A percentile compares a stretch with the other conserved stretches of the same genome.
phyloP scores from a whole-genome alignment of 768 basidiomycete genomes.

The Lyophyllum semitale region DNA sequence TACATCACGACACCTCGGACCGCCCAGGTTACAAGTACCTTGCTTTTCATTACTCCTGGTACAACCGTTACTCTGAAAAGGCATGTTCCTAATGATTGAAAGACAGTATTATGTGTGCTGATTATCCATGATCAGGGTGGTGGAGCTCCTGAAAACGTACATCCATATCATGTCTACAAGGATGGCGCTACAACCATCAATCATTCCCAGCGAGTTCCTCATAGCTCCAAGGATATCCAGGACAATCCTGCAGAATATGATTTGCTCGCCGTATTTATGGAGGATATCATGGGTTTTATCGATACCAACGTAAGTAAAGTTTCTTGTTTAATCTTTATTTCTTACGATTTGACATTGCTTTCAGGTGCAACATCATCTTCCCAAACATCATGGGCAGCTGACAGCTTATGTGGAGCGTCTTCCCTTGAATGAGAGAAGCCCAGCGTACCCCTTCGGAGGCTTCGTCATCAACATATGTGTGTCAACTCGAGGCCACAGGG shows the following conservation, averaged over 20 bases:
- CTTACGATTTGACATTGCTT: not conserved
- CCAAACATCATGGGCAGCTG: slow-evolving; percentile 20
- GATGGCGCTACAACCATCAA: not conserved
- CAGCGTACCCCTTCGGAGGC: slow-evolving; percentile 25
- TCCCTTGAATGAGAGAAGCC: slow-evolving; percentile 17
- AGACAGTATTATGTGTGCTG: not conserved
- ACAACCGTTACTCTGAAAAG: not conserved
- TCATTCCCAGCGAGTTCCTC: not conserved
- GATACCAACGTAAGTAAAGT: not conserved
- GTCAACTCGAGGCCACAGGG: slow-evolving; percentile 19
- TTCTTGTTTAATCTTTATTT: not conserved
- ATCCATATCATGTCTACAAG: slow-evolving; percentile 1
- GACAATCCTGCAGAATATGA: slow-evolving; percentile 1
- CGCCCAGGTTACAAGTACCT: not conserved
- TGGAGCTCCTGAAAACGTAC: not conserved
- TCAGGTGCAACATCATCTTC: slow-evolving; percentile 22
- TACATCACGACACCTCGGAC: not conserved
- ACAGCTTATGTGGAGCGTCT: slow-evolving; percentile 17
- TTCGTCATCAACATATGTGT: slow-evolving; percentile 27
- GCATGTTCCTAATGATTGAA: not conserved
- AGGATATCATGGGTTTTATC: not conserved
- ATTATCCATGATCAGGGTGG: not conserved
- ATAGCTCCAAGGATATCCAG: not conserved
- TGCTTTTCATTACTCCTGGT: not conserved
- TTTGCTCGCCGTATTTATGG: not conserved